Evolutionary conservation across 2,329 filamentous ascomycete species (phyloP), one percentile per base, ranked within the genome.

Genomic region (Neoascochyta sp.): DNA sequence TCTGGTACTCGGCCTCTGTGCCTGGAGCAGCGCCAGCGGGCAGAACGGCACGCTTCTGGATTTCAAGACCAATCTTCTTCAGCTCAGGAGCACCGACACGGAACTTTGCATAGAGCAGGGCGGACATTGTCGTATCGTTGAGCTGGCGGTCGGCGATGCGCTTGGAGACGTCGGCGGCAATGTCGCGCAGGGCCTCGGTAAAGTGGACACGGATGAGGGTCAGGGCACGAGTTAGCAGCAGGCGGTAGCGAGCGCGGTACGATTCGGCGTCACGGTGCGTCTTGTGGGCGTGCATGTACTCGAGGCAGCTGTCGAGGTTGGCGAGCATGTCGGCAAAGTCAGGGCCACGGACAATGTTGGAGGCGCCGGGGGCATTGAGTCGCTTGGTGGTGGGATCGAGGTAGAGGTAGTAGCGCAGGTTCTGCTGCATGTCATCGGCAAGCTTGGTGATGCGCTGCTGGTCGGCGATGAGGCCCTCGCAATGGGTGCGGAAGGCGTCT

Each of bases 351-450:
- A 95, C 89, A 32, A 95, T 73, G 34, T 83, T 87, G 27, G 86
- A 81, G 12, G 90, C 89, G 1, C 89, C 88, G 0, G 92, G 89
- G 1, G 89, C 89, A 68, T 96, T 96, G 35, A 98, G 76, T 9
- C 88, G 78, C 32, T 89, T 77, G 0, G 88, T 95, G 38, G 90
- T 88, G 25, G 83, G 88, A 43, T 98, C 92, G 5, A 98, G 74
- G 56, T 95, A 95, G 12, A 84, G 79, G 62, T 98, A 98, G 64
- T 94, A 95, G 55, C 89, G 81, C n/a, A 95, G 70, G 49, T 95
- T 93, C 14, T 86, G 84, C 15, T 86, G 83, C 34, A 98, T 83
- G 36, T 88, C 82, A 45, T 93, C 79, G 3, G 88, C 87, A 22
- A 98, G 74, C 44, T 74, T 76, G 40, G 86, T 80, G 22, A 95